Base-by-base conservation (phyloP, 2,329 filamentous ascomycete genomes). In the Xylaria sp. region DNA sequence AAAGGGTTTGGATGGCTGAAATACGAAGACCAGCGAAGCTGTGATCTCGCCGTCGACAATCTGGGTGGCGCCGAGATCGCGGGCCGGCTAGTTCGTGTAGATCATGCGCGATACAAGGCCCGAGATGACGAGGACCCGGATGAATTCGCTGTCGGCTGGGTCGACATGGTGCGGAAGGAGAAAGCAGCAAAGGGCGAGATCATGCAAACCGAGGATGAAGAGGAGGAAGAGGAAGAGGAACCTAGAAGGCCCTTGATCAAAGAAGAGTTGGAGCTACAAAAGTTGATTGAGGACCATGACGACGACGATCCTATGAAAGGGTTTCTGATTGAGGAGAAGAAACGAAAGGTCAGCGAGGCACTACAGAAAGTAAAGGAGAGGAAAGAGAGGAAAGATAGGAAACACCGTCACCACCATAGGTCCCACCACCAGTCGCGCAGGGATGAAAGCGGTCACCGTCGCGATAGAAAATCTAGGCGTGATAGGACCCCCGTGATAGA, bases 301-400 rank as follows among this genome's bases (percentile, higher is more conserved):
- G 94, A 97, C 23, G 94, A 98, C 64, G 95, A 99, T 75, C 95
- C 95, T 0, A 99, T 99, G 95, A 97, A 97, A 78, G 88, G 87
- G 38, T 97, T 92, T 71, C 75, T 98, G 67, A 88, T 97, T 54
- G 87, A 94, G 67, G 91, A 96, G 78, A 97, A 98, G 84, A 93
- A 91, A 77, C 92, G 92, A 74, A 92, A 97, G 75, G 86, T 97
- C 12, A 87, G 90, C 57, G 84, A 86, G 61, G 94, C 92, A 2
- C 77, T 91, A 69, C 58, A 23, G 25, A 61, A 81, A 82, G 66
- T 84, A 78, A 69, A 82, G 47, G 84, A 77, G 72, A 78, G 73
- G 69, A 80, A 81, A 60, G 80, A 83, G 14, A 84, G 80, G 70
- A 82, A 78, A 67, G 78, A 81, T 62, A 76, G 77, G 57, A 67